Evolutionary conservation across 192 early-diverging fungal species (phyloP).

Genomic region (Haplosporangium gracile): DNA sequence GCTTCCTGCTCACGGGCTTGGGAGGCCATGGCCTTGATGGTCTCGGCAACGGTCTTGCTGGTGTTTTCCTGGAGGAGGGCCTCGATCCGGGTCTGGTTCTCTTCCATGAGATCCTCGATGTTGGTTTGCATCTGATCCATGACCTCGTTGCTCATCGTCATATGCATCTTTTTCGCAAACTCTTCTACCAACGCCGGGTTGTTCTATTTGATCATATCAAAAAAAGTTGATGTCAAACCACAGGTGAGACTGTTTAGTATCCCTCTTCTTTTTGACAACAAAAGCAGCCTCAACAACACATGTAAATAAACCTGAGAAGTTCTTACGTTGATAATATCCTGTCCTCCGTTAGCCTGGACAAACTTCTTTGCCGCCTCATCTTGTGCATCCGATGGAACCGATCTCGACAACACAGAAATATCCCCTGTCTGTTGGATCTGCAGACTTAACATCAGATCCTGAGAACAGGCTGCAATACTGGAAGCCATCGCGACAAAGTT

Average conservation of each 20-base stretch:
- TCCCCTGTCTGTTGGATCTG: slow-evolving; percentile 69
- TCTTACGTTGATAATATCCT: slow-evolving; percentile 53
- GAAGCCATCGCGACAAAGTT: slow-evolving; percentile 57
- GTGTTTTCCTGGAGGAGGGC: slow-evolving; percentile 45
- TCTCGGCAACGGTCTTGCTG: slow-evolving; percentile 44
- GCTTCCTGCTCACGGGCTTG: slow-evolving; percentile 44
- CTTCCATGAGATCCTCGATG: slow-evolving; percentile 54
- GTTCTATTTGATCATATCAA: slow-evolving; percentile 14
- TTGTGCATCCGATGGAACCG: slow-evolving; percentile 53
- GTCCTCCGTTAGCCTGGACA: slow-evolving; percentile 57
- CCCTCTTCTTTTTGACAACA: background rate
- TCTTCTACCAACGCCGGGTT: slow-evolving; percentile 54
- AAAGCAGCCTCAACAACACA: background rate
- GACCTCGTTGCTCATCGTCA: slow-evolving; percentile 48
- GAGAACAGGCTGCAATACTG: slow-evolving; percentile 57
- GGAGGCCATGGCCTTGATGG: slow-evolving; percentile 49
- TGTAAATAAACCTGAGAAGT: background rate
- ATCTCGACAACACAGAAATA: slow-evolving; percentile 55
- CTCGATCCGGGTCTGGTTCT: slow-evolving; percentile 46
- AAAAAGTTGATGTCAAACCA: no score
- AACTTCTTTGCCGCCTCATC: slow-evolving; percentile 63
- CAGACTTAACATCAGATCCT: slow-evolving; percentile 66
- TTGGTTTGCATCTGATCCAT: slow-evolving; percentile 56
- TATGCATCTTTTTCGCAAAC: slow-evolving; percentile 55
- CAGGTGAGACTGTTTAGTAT: background rate